phyloP scores from a whole-genome alignment of 2,329 filamentous ascomycete species.

The Epichloe sylvatica region DNA sequence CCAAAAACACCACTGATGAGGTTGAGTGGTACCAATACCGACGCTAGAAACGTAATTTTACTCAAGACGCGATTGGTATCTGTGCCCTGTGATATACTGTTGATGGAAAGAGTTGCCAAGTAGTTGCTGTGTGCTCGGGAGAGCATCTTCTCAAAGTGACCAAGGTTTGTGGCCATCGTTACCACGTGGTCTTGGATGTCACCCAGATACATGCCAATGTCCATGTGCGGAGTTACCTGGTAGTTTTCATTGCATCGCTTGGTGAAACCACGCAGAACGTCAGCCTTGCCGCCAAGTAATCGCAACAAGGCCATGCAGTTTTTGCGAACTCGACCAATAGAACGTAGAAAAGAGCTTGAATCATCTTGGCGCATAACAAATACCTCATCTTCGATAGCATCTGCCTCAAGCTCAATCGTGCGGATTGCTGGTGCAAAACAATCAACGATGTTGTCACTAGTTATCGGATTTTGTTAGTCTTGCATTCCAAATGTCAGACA shows the following conservation, averaged over 20 bases:
- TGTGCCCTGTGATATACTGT: conserved; percentile 79
- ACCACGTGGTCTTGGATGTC: conserved; percentile 99
- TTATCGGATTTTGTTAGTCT: background rate
- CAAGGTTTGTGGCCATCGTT: conserved; percentile 94
- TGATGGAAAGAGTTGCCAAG: conserved; percentile 82
- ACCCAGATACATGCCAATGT: conserved; percentile 90
- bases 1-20: conserved; percentile 77
- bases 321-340: conserved; percentile 83
- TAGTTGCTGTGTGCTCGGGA: conserved; percentile 92
- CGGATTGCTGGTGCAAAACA: conserved; percentile 82
- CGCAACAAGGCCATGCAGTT: conserved; percentile 89
- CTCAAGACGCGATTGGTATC: conserved; percentile 78
- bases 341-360: conserved; percentile 71
- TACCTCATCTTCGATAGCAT: conserved; percentile 88
- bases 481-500: background rate
- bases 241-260: conserved; percentile 98
- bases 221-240: conserved; percentile 84
- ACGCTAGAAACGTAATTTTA: conserved; percentile 89
- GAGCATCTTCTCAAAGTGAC: conserved; percentile 95
- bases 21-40: conserved; percentile 91
- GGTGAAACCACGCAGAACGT: conserved; percentile 92
- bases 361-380: conserved; percentile 86
- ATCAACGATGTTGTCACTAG: conserved; percentile 89
- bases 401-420: conserved; percentile 75
- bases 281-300: conserved; percentile 90